These are phyloP conservation scores for Colletotrichum sp. DNA, from an alignment of 2,329 filamentous ascomycete genomes.

Conservation along the genomic window DNA sequence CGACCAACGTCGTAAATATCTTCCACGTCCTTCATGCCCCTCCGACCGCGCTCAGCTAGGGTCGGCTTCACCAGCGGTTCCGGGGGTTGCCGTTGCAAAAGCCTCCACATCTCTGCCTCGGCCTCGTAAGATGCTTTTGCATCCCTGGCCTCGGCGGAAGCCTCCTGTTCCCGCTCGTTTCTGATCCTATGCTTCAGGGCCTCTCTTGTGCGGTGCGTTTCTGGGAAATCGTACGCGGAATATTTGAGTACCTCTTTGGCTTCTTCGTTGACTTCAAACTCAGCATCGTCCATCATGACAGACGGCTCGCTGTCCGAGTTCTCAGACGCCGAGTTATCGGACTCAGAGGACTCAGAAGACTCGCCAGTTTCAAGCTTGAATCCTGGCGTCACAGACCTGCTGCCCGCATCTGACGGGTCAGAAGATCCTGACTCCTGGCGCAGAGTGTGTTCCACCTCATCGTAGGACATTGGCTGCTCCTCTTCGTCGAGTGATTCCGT, in stretches of 20 bases:
- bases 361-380: not conserved
- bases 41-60: conserved; percentile 30
- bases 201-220: conserved; percentile 38
- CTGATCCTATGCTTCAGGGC: conserved; percentile 43
- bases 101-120: conserved; percentile 50
- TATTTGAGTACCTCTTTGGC: conserved; percentile 46
- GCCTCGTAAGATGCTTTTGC: conserved; percentile 42
- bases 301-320: not conserved
- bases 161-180: conserved; percentile 47
- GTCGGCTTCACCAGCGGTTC: conserved; percentile 34
- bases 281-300: not conserved
- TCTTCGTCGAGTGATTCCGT: conserved; percentile 13
- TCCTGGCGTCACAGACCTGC: not conserved
- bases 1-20: conserved; percentile 38
- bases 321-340: not conserved
- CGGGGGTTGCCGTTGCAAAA: conserved; percentile 45
- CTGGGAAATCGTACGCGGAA: conserved; percentile 44
- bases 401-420: not conserved
- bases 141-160: conserved; percentile 48
- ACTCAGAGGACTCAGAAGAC: not conserved
- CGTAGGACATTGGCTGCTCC: conserved; percentile 41
- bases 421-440: conserved; percentile 9
- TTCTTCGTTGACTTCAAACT: conserved; percentile 40
- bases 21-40: conserved; percentile 36
- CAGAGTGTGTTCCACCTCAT: conserved; percentile 48